A percentile compares a stretch with the other conserved stretches of the same genome.
Conservation (phyloP, 2,329 filamentous ascomycete species). For the Aspergillus fructus region DNA sequence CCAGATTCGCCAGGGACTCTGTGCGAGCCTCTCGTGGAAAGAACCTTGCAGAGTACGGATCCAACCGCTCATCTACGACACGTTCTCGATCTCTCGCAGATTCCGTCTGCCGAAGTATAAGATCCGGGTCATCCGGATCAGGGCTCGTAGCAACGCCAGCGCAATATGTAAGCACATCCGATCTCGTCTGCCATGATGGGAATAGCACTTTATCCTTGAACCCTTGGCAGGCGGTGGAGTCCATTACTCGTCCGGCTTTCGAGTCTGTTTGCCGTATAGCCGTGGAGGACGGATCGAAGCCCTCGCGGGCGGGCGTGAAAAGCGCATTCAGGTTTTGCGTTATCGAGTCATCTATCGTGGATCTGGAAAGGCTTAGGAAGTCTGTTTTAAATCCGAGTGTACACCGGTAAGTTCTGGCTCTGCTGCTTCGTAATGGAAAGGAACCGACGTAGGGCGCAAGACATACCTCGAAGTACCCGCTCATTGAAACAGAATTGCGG, state of each 20-base stretch:
- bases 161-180: conserved; percentile 86
- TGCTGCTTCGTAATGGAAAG: neutral
- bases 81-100: conserved; percentile 68
- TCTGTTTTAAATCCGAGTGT: conserved; percentile 53
- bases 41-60: conserved; percentile 85
- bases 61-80: conserved; percentile 81
- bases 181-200: conserved; percentile 80
- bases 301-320: conserved; percentile 66
- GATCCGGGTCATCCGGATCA: conserved; percentile 82
- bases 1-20: conserved; percentile 72
- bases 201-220: conserved; percentile 82
- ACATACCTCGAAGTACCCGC: conserved; percentile 64
- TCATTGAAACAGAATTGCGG: conserved; percentile 79
- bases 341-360: conserved; percentile 88
- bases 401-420: conserved; percentile 10
- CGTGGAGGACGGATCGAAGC: conserved; percentile 80
- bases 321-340: conserved; percentile 90
- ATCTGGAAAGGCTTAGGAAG: conserved; percentile 83
- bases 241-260: conserved; percentile 53
- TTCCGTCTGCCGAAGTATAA: conserved; percentile 67
- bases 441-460: neutral
- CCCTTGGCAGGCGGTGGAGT: conserved; percentile 60
- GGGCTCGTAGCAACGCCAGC: conserved; percentile 81
- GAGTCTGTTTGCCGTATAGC: conserved; percentile 59
- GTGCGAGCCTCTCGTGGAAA: conserved; percentile 75